Evolutionary conservation across 2,329 filamentous ascomycete genomes (phyloP).

Genomic region (Blastomyces emzantsi): DNA sequence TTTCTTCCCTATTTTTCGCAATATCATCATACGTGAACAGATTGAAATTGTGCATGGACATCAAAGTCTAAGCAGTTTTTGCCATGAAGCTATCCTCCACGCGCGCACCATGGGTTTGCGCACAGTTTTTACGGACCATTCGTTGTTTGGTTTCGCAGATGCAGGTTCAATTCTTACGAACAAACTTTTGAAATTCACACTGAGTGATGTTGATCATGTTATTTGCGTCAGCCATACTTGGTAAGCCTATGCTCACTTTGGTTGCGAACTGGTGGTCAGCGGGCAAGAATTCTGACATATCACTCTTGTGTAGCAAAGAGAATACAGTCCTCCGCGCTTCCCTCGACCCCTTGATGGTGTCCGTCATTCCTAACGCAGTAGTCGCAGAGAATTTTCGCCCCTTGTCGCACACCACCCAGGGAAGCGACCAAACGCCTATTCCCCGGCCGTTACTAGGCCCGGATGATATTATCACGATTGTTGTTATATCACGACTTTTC

Average conservation of each 20-base stretch:
- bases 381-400: constrained; percentile 94
- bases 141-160: constrained; percentile 93
- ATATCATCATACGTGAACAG: constrained; percentile 86
- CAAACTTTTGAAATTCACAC: constrained; percentile 88
- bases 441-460: constrained; percentile 64
- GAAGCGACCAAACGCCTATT: constrained; percentile 28
- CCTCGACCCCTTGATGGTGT: constrained; percentile 92
- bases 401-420: constrained; percentile 43
- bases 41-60: constrained; percentile 99
- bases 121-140: constrained; percentile 96
- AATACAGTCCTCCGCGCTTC: constrained; percentile 94
- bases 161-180: constrained; percentile 93
- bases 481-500: constrained; percentile 93
- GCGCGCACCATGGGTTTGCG: constrained; percentile 91
- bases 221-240: constrained; percentile 98
- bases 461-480: constrained; percentile 84
- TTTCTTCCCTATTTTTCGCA: constrained; percentile 95
- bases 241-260: constrained; percentile 42
- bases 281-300: not conserved
- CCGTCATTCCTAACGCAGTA: constrained; percentile 93
- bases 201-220: constrained; percentile 96
- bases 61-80: constrained; percentile 82
- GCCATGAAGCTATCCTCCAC: constrained; percentile 90
- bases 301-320: constrained; percentile 61
- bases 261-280: not conserved